phyloP scores from a whole-genome alignment of 140 eudicot species.

The Stevia rebaudiana region DNA sequence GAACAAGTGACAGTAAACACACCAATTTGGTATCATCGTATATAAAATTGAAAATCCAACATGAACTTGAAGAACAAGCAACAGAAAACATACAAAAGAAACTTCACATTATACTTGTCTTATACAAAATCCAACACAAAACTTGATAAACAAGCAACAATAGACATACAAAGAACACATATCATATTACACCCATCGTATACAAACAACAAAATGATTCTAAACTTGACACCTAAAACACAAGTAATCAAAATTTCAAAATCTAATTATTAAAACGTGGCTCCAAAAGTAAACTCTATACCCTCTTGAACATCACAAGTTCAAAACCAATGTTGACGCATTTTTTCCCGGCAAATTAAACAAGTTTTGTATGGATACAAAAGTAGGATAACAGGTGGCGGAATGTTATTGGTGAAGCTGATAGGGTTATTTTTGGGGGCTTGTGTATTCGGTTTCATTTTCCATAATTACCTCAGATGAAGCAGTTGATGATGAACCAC shows the following conservation, averaged over 20 bases:
- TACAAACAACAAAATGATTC: slow-evolving; percentile 27
- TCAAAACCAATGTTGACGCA: slow-evolving; percentile 10
- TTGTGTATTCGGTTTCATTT: slow-evolving; percentile 55
- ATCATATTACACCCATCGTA: slow-evolving; percentile 17
- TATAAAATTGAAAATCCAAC: no score
- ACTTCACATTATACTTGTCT: no score
- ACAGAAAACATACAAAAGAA: no score
- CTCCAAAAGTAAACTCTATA: slow-evolving; percentile 24
- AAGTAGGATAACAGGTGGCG: slow-evolving; percentile 8
- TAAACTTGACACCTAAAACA: slow-evolving; percentile 14
- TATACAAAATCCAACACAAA: slow-evolving; percentile 29
- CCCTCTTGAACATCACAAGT: slow-evolving; percentile 21
- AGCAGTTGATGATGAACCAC: slow-evolving; percentile 53
- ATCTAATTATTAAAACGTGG: slow-evolving; percentile 9
- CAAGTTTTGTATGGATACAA: slow-evolving; percentile 22
- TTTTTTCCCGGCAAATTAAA: slow-evolving; percentile 9
- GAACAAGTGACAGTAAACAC: not conserved
- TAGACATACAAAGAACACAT: slow-evolving; percentile 2
- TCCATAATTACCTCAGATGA: slow-evolving; percentile 60
- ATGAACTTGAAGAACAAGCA: no score
- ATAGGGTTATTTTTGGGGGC: slow-evolving; percentile 37
- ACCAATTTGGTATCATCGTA: not conserved
- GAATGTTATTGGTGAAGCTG: slow-evolving; percentile 4
- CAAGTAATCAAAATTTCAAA: slow-evolving; percentile 5
- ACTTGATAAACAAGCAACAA: not conserved